These are phyloP conservation scores for Conticribra guillardii DNA, from an alignment of 108 stramenopile genomes.

Conservation along the genomic window DNA sequence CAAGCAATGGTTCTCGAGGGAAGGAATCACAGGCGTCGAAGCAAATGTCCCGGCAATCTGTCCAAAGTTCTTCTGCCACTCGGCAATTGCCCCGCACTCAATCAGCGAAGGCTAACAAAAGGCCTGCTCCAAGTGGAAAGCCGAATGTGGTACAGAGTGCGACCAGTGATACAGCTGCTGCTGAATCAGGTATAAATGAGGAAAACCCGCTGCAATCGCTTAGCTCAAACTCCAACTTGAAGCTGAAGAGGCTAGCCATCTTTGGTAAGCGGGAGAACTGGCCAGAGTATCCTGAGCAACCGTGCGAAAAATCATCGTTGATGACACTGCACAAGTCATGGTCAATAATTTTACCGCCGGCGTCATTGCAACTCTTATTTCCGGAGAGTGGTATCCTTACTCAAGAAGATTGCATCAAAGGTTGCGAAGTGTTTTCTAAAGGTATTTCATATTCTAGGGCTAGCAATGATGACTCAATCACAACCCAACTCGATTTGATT, in stretches of 20 bases:
- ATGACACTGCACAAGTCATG: conserved; percentile 68
- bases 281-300: conserved; percentile 90
- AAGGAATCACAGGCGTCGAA: conserved; percentile 20
- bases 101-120: conserved; percentile 1
- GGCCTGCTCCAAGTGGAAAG: not conserved
- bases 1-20: conserved; percentile 43
- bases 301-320: conserved; percentile 42
- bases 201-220: conserved; percentile 32
- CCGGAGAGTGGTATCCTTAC: conserved; percentile 71
- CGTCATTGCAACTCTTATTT: conserved; percentile 59
- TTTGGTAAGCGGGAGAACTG: conserved; percentile 46
- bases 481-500: conserved; percentile 78
- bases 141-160: too few species aligned
- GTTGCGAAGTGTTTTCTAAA: conserved; percentile 63
- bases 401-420: conserved; percentile 75
- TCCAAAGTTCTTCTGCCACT: conserved; percentile 13
- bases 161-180: not conserved
- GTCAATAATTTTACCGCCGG: conserved; percentile 53
- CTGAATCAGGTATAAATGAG: conserved; percentile 1
- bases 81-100: not conserved
- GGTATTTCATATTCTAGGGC: conserved; percentile 62
- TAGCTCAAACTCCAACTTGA: conserved; percentile 30
- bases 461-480: conserved; percentile 41
- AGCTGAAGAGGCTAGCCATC: conserved; percentile 27
- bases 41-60: conserved; percentile 27